Percentiles rank a stretch among this genome's conserved stretches.
These are phyloP conservation scores for Mycena sanguinolenta DNA, from an alignment of 768 basidiomycete species.

Conservation along the genomic window DNA sequence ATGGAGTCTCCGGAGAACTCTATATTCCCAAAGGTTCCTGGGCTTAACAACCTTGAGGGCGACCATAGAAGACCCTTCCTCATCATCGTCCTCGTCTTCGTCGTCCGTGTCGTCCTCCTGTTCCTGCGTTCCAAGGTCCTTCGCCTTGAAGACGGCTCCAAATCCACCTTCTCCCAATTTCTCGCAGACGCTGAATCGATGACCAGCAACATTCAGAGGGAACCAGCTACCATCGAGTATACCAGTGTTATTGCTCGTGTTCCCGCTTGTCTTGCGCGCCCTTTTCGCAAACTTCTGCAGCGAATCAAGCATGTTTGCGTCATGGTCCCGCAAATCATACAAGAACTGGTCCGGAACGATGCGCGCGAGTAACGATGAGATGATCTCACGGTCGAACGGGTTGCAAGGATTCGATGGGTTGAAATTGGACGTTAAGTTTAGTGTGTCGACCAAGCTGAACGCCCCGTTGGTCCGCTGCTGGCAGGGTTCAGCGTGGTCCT, in stretches of 20 bases:
- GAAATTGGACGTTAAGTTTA: constrained; percentile 74
- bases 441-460: constrained; percentile 74
- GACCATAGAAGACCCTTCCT: constrained; percentile 68
- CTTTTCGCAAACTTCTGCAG: constrained; percentile 81
- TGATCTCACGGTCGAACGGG: constrained; percentile 78
- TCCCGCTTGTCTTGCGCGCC: constrained; percentile 57
- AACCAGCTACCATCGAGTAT: constrained; percentile 57
- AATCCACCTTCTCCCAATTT: constrained; percentile 99
- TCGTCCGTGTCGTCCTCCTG: constrained; percentile 65
- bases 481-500: constrained; percentile 48
- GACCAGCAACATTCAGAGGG: constrained; percentile 72
- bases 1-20: constrained; percentile 85
- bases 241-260: constrained; percentile 48
- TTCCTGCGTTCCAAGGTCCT: constrained; percentile 64
- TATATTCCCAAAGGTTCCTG: constrained; percentile 92
- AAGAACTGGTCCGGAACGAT: constrained; percentile 72
- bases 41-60: constrained; percentile 96
- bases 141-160: constrained; percentile 93
- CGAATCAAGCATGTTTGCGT: constrained; percentile 71
- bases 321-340: constrained; percentile 67
- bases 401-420: constrained; percentile 90
- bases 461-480: constrained; percentile 55
- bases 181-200: constrained; percentile 77
- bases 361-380: constrained; percentile 74
- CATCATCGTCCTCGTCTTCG: constrained; percentile 63